These are phyloP conservation scores for Lecanicillium sp. DNA, from an alignment of 2,329 filamentous ascomycete species.

Conservation along the genomic window DNA sequence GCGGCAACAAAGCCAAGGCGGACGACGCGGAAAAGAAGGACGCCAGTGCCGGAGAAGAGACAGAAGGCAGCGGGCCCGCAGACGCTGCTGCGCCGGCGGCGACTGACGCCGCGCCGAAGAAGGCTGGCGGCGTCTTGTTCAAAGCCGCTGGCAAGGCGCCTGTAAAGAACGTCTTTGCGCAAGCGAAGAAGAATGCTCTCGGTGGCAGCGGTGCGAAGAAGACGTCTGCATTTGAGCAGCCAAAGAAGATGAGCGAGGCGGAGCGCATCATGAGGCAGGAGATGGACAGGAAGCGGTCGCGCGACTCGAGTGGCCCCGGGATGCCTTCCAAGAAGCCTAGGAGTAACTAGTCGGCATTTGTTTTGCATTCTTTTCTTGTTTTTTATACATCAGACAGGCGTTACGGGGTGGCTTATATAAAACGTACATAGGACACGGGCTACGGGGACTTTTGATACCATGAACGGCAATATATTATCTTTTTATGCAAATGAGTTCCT, in stretches of 20 bases:
- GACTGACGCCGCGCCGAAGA: constrained; percentile 19
- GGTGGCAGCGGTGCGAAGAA: constrained; percentile 57
- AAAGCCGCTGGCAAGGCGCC: constrained; percentile 60
- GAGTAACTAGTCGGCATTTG: constrained; percentile 25
- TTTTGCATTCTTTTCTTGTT: too few relatives aligned
- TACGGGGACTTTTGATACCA: constrained; percentile 23
- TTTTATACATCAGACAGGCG: background rate
- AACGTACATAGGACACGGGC: background rate
- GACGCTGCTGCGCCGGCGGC: background rate
- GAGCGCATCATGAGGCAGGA: constrained; percentile 87
- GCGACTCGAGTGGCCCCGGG: constrained; percentile 40
- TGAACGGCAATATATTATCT: constrained; percentile 17
- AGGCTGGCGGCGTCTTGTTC: constrained; percentile 49
- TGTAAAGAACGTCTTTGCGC: constrained; percentile 70
- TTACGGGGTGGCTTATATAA: background rate
- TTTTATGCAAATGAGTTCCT: background rate
- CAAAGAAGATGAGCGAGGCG: constrained; percentile 81
- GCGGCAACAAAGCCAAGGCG: constrained; percentile 32
- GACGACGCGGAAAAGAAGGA: constrained; percentile 18
- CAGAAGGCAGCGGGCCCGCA: constrained; percentile 15
- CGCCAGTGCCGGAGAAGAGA: constrained; percentile 13
- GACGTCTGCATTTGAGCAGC: constrained; percentile 47
- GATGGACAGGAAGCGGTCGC: constrained; percentile 61
- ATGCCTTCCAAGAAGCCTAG: constrained; percentile 49
- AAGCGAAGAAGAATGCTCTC: constrained; percentile 63